Conservation (phyloP, 164 flowering plant species). For the Tetrastigma voinierianum region DNA sequence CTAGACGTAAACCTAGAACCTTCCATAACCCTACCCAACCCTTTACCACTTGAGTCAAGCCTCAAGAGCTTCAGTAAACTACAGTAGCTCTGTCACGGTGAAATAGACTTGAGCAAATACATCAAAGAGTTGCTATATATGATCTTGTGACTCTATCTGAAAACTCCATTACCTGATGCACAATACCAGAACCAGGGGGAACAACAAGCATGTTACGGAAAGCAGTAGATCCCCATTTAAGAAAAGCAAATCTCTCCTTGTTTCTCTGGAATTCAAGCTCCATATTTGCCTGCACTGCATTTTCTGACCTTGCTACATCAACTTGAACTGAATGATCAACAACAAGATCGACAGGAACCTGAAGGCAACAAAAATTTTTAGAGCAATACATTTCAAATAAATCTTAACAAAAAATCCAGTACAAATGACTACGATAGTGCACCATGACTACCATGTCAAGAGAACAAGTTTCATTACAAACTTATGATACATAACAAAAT, state of each 20-base stretch:
- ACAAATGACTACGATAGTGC: not conserved
- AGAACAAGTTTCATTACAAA: not conserved
- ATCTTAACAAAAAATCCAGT: not conserved
- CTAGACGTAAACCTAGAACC: no score
- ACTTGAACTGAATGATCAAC: constrained; percentile 97
- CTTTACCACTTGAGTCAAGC: no score
- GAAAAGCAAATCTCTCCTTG: constrained; percentile 88
- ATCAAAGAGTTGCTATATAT: not conserved
- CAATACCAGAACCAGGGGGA: constrained; percentile 98
- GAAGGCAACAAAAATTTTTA: constrained; percentile 12
- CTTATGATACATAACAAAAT: not conserved
- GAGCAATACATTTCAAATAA: not conserved
- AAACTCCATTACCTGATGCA: constrained; percentile 64
- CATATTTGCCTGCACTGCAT: constrained; percentile 93
- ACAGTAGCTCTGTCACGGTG: not conserved
- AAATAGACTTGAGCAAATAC: not conserved
- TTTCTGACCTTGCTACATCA: constrained; percentile 83
- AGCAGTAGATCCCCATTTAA: constrained; percentile 92
- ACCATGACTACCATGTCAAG: not conserved
- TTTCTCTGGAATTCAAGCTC: constrained; percentile 89
- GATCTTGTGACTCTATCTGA: not conserved
- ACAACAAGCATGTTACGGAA: constrained; percentile 93
- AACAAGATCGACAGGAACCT: constrained; percentile 98
- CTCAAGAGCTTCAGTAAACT: not conserved
- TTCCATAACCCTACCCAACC: no score